phyloP scores from a whole-genome alignment of 129 eudicot species.

The Flaveria robusta region DNA sequence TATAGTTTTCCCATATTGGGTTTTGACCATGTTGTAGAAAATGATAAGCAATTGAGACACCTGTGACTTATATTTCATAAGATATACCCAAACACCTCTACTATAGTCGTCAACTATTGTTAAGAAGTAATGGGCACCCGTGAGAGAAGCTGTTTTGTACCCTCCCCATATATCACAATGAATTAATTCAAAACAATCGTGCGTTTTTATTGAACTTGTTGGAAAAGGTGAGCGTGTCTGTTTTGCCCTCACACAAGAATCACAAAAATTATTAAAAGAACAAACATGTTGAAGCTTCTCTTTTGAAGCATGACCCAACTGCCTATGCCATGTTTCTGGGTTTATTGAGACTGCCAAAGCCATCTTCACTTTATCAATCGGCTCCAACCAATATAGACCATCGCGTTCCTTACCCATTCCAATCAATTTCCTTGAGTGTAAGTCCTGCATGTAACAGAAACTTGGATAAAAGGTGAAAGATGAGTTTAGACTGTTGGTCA shows the following conservation, averaged over 20 bases:
- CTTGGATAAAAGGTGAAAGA: neutral
- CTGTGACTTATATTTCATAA: neutral
- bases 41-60: neutral
- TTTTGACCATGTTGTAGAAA: neutral
- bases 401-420: neutral
- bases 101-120: slow-evolving; percentile 25
- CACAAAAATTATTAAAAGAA: neutral
- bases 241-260: slow-evolving; percentile 18
- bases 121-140: slow-evolving; percentile 1
- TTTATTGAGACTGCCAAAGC: neutral
- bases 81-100: slow-evolving; percentile 15
- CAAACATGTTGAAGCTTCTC: neutral
- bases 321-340: neutral
- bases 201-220: neutral
- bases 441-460: neutral
- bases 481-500: neutral
- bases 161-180: slow-evolving; percentile 29
- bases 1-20: neutral
- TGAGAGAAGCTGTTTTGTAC: neutral
- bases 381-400: neutral
- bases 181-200: neutral
- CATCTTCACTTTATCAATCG: neutral
- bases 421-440: neutral
- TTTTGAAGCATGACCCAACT: slow-evolving; percentile 9
- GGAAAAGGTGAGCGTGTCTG: neutral